phyloP scores from a whole-genome alignment of 352 stramenopile genomes.

The Globisporangium viniferum region DNA sequence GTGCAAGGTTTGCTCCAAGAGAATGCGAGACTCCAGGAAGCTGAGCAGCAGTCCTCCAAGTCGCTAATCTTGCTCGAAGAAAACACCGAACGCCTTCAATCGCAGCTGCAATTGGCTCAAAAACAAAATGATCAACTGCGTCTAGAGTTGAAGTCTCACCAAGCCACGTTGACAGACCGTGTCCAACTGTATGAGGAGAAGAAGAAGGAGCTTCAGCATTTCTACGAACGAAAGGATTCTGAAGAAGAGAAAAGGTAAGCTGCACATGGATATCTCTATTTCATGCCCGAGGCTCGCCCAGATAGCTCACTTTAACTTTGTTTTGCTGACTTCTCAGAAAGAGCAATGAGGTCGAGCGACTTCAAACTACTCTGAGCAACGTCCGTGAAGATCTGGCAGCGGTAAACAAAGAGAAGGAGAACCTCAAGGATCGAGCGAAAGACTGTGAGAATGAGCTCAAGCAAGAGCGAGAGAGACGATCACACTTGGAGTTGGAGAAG shows the following conservation, averaged over 20 bases:
- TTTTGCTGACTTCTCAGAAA: constrained; percentile 26
- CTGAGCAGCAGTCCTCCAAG: constrained; percentile 31
- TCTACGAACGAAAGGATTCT: constrained; percentile 52
- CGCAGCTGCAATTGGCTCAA: constrained; percentile 46
- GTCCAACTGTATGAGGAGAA: constrained; percentile 59
- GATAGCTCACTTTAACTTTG: neutral
- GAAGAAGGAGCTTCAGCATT: constrained; percentile 61
- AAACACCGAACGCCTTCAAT: constrained; percentile 38
- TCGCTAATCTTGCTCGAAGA: constrained; percentile 34
- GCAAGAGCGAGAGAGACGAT: constrained; percentile 48
- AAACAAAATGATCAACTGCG: constrained; percentile 58
- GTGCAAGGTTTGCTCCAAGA: constrained; percentile 28
- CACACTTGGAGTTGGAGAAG: constrained; percentile 58
- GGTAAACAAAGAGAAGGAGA: constrained; percentile 47
- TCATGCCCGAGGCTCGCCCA: neutral
- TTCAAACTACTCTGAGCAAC: constrained; percentile 49
- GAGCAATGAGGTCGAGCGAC: constrained; percentile 43
- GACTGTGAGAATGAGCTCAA: constrained; percentile 45
- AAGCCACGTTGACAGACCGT: constrained; percentile 44
- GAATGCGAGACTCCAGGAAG: constrained; percentile 28
- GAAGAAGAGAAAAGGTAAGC: constrained; percentile 48
- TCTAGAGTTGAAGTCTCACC: constrained; percentile 52
- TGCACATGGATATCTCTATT: neutral
- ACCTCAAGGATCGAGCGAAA: constrained; percentile 37
- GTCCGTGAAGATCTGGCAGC: constrained; percentile 47